phyloP scores from a whole-genome alignment of 768 basidiomycete species.

The Termitomyces sp. region DNA sequence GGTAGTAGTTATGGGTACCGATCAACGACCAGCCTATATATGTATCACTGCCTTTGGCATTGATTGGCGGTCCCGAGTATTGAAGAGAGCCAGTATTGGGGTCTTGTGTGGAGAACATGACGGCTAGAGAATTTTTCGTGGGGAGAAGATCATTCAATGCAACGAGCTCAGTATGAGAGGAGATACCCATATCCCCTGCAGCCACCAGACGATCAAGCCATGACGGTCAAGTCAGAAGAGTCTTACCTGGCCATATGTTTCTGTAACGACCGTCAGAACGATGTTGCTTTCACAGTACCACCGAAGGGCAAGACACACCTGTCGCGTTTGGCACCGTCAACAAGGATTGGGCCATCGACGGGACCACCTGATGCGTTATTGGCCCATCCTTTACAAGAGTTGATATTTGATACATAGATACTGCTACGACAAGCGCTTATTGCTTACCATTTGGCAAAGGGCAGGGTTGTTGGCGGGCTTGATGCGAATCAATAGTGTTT shows the following conservation, averaged over 20 bases:
- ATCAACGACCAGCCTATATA: slow-evolving; percentile 50
- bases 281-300: not conserved
- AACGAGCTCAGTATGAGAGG: slow-evolving; percentile 30
- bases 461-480: slow-evolving; percentile 28
- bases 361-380: slow-evolving; percentile 44
- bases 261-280: slow-evolving; percentile 9
- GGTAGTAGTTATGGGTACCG: slow-evolving; percentile 31
- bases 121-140: slow-evolving; percentile 40
- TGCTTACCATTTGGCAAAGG: slow-evolving; percentile 15
- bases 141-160: slow-evolving; percentile 27
- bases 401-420: not conserved
- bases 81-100: slow-evolving; percentile 38
- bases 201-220: not conserved
- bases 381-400: slow-evolving; percentile 30
- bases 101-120: slow-evolving; percentile 44
- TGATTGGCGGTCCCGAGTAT: slow-evolving; percentile 35
- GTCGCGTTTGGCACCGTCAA: slow-evolving; percentile 50
- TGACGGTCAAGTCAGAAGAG: too few relatives aligned
- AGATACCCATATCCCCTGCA: slow-evolving; percentile 36
- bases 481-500: slow-evolving; percentile 33
- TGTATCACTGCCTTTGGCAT: slow-evolving; percentile 32
- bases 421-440: not conserved
- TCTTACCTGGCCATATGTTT: slow-evolving; percentile 22
- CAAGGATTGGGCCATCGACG: slow-evolving; percentile 43
- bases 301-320: slow-evolving; percentile 22